Conservation (phyloP, 2,329 filamentous ascomycete species). For the Helminthosporium solani region DNA sequence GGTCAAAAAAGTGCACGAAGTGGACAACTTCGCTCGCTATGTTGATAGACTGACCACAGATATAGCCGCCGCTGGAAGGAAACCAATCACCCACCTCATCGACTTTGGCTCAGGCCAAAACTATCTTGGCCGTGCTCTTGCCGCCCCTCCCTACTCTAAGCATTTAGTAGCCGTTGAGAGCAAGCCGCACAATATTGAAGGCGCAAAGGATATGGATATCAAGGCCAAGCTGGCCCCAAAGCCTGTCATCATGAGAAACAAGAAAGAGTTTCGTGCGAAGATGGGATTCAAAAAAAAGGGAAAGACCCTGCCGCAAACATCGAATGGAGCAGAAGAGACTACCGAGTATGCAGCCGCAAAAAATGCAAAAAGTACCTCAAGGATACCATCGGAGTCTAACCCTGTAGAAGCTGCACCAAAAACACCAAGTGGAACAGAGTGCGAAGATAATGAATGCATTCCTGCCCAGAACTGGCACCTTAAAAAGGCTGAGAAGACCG, state of each 20-base stretch:
- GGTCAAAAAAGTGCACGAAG: conserved; percentile 92
- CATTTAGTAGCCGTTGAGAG: conserved; percentile 91
- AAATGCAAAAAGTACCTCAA: neutral
- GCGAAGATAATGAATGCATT: conserved; percentile 17
- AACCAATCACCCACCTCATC: conserved; percentile 75
- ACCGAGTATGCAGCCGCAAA: neutral
- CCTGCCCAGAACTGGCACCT: neutral
- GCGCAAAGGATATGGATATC: conserved; percentile 82
- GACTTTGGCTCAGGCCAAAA: conserved; percentile 98
- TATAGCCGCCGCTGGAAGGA: conserved; percentile 42
- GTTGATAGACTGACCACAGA: conserved; percentile 66
- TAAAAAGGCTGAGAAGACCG: conserved; percentile 14
- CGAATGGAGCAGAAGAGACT: neutral
- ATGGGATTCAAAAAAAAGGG: no score
- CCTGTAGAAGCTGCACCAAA: neutral
- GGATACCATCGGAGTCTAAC: no score
- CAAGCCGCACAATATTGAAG: conserved; percentile 79
- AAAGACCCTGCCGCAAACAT: no score
- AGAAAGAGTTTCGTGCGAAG: conserved; percentile 68
- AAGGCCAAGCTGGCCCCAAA: conserved; percentile 73
- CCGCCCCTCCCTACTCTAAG: conserved; percentile 80
- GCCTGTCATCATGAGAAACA: conserved; percentile 74
- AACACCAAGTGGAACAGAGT: conserved; percentile 6
- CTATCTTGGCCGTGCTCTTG: conserved; percentile 85
- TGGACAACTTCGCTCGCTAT: conserved; percentile 85